Base-by-base conservation (phyloP, 352 stramenopile species). In the Blastocystis sp. region DNA sequence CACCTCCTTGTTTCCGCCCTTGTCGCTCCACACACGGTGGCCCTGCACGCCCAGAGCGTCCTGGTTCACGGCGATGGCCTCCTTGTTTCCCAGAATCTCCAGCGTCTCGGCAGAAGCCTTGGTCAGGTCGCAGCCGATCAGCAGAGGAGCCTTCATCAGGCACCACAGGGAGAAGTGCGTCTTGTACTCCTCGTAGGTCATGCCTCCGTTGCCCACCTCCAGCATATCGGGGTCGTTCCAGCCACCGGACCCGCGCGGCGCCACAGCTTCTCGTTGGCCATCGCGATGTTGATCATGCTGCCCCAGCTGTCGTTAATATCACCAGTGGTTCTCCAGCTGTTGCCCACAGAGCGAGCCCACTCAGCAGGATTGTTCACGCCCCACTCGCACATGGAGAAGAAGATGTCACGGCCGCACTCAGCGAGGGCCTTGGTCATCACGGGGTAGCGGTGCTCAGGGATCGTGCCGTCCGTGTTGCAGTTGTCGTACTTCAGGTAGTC, bases 171-270 rank as follows among this genome's bases (percentile, higher is more conserved):
- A 89, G 86, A 94, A 92, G 70, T 94, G 91, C n/a, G 80, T 66
- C 48, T 78, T 52, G 76, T 92, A 89, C 89, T 94, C 90, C 14
- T 82, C 88, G 23, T 86, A 14, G 38, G 82, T 90, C 62, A 93
- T 77, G 23, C 88, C 79, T 14, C 89, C 90, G 88, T 92, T 92
- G 17, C 91, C 91, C 9, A 94, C 90, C 79, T 92, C 87, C 34
- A 94, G 70, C 90, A 93, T 93, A 88, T 93, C 92, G 11, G 91
- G 90, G 89, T 93, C 92, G 65, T 93, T 93, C 86, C 86, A 93
- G 14, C 79, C 88, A 28, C 91, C 91, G 91, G 91, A 53, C 90
- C 90, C 19, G 90, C 90, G 52, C 88, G 90, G 34, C 62, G 34
- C 70, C 86, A 88, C 77, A 91, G 89, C 23, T 88, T 79, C 74